Base-by-base conservation (phyloP, 164 flowering plant species). In the Vitis riparia region DNA sequence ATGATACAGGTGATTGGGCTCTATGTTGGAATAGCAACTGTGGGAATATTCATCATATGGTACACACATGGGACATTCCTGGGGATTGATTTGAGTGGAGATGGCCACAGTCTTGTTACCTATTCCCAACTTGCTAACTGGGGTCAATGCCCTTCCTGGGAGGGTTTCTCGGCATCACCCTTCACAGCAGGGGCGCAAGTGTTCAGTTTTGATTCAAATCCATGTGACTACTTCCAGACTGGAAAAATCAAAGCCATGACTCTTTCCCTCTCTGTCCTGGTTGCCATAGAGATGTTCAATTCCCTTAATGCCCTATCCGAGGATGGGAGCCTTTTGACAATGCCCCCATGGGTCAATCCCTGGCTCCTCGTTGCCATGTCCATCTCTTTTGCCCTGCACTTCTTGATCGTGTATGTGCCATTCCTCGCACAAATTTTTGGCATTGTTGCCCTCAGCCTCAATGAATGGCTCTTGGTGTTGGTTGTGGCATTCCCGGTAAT, bases 321-420 rank as follows among this genome's bases (percentile, higher is more conserved):
- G 77, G 94, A 91, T 64, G 82, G 83, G 7, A 90, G 97, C 65
- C 88, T 91, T 14, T 37, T 90, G 69, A 72, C 79, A 13, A 91
- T 91, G 97, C 97, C 94, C 12, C 97, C 97, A 9, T 91, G 94
- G 97, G 89, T 84, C 53, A 91, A 91, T 70, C 97, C 97, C 0
- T 89, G 85, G 84, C 91, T 91, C 57, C 89, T 91, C 17, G 12
- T 88, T 32, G 97, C 97, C 58, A 91, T 90, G 97, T 81, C 93
- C 0, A 76, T 91, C 62, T 91, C 97, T 11, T 91, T 91, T 51
- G 93, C 85, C 51, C 79, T 91, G 61, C 97, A 90, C 73, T 91
- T 91, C 65, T 53, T 91, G 82, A 91, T 91, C 68, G 89, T 91
- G 9, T 90, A 91, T 60, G 87, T 91, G 47, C 97, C 97, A 11